Base-by-base conservation (phyloP, 768 basidiomycete genomes). In the Pulveroboletus sp. region DNA sequence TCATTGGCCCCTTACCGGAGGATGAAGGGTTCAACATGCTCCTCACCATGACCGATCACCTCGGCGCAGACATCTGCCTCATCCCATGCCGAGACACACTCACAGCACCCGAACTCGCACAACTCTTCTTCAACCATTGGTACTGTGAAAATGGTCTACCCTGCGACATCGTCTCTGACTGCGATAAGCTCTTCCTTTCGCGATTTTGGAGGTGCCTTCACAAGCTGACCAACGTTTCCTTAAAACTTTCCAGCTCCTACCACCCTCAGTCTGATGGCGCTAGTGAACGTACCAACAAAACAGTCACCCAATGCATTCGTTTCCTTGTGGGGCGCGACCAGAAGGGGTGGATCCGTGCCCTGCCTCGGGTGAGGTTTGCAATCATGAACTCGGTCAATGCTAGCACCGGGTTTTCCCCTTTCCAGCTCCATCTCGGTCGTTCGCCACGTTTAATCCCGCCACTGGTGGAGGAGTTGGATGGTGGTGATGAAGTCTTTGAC, bases 371-470 rank as follows among this genome's bases (percentile, higher is more conserved):
- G 0, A 47, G 65, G 3, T 74, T 72, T 45, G 48, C 56, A 4
- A 47, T 71, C 8, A 74, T 74, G 60, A 70, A 65, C 32, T 59
- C 61, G 0, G 51, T 65, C 0, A 70, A 70, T 25, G 34, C 44
- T 14, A 65, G 42, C 50, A 67, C 67, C 58, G 63, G 68, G 0
- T 71, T 63, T 43, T 63, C 61, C 0, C 48, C 45, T 2, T 75
- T 75, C 50, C 62, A 69, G 23, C 50, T 70, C 0, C 48, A 53
- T 9, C 25, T 57, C 2, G 65, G 71, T 0, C 40, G 38, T 1
- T 56, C 53, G 0, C 68, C 71, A 0, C 38, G 59, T 0, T 6
- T 36, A 14, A 31, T 23, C 6, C 35, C 35, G 8, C 17, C 35
- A n/a, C n/a, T n/a, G n/a, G n/a, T n/a, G n/a, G n/a, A n/a, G n/a